Evolutionary conservation across 2,329 filamentous ascomycete genomes (phyloP), one percentile per base, ranked within the genome.

Genomic region (Sporothrix sp.): DNA sequence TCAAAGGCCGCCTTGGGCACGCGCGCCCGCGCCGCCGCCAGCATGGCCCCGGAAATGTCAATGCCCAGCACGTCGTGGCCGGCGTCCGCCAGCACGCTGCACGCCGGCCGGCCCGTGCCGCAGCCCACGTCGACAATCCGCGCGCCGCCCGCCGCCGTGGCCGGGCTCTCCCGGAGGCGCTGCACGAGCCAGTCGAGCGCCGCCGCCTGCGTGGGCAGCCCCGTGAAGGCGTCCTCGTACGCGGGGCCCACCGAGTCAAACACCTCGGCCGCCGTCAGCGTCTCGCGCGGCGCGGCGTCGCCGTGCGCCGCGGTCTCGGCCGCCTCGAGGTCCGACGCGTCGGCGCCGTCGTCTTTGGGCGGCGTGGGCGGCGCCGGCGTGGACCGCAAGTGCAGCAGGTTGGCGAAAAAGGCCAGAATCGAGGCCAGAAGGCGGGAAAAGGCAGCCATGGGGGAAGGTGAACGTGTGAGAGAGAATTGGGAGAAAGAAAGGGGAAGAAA

Each of bases 51-150:
- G 18, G 61, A 63, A 9, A 62, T 53, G 48, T 64, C 62, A 40
- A 62, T 61, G 32, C 61, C 60, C 2, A 62, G 57, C 5, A 62
- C 60, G 30, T 55, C 50, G 56, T 64, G 62, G 11, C 61, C 62
- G 1, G 61, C 61, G 2, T 54, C 58, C 13, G 61, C 59, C 7
- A 64, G 58, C 0, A 52, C 28, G 9, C 49, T 54, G 51, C 57
- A 59, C 5, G 59, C 56, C 0, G 61, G 62, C 7, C 56, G 54
- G 21, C 62, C 61, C 7, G 62, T 63, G 40, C 61, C 62, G 50
- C 59, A 62, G 53, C 62, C 62, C 9, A 63, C 55, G 48, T 64
- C 61, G 37, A 64, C 52, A 37, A 60, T 51, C 18, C 28, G 35
- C 25, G 48, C 51, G 20, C 39, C 45, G n/a, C 52, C 50, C 25